A percentile compares a stretch with the other conserved stretches of the same genome.
Conservation (phyloP, 177 flowering plant genomes). For the Vitis hybrid region DNA sequence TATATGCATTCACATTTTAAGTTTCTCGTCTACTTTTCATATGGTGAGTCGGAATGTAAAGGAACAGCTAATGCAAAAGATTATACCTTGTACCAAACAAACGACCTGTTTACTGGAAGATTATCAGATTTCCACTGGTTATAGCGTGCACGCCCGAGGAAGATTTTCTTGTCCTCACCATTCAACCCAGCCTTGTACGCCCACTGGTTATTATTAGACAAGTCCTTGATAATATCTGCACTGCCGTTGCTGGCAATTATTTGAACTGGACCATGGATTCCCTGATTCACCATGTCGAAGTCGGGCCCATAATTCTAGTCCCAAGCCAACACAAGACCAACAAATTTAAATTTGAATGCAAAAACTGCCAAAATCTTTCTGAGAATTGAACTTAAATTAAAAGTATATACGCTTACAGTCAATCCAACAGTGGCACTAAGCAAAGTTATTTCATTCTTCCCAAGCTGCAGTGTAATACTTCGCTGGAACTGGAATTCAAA, state of each 20-base stretch:
- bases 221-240: conserved; percentile 2
- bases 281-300: conserved; percentile 10
- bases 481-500: conserved; percentile 1
- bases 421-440: conserved; percentile 36
- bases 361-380: no score
- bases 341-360: no score
- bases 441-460: conserved; percentile 16
- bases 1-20: neutral
- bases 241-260: conserved; percentile 3
- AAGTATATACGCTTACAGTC: conserved; percentile 3
- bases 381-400: neutral
- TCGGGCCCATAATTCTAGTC: conserved; percentile 16
- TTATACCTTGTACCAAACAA: conserved; percentile 35
- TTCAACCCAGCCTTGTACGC: conserved; percentile 18
- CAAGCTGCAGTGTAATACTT: conserved; percentile 12
- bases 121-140: conserved; percentile 4
- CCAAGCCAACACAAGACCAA: neutral
- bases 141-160: no score
- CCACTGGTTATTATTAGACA: conserved; percentile 18
- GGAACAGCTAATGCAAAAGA: neutral
- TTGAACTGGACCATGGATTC: conserved; percentile 27
- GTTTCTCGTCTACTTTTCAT: no score
- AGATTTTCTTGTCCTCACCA: conserved; percentile 9
- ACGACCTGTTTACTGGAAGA: neutral
- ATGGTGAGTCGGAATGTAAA: neutral